Percentiles rank a stretch among this genome's conserved stretches.
Evolutionary conservation across 345 rosid genomes (phyloP).

Genomic region (Tarenaya hassleriana): DNA sequence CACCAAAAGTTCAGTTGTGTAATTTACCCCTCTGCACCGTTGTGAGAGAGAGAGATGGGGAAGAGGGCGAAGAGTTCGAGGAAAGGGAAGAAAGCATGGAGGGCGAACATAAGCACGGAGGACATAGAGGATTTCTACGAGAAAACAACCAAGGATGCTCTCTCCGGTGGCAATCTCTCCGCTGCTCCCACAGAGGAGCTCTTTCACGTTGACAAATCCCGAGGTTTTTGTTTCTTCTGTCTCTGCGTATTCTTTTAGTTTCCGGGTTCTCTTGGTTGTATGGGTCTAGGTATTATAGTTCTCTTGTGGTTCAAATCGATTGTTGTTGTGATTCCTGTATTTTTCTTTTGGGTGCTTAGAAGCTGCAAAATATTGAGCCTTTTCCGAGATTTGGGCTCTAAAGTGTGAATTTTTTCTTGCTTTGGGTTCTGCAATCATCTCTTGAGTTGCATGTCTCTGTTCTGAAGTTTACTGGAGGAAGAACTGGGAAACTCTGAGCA

Average conservation of each 20-base stretch:
- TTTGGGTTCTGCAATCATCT: no score
- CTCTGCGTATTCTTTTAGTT: background rate
- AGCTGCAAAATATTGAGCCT: slow-evolving; percentile 10
- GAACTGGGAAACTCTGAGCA: background rate
- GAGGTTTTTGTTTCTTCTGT: slow-evolving; percentile 32
- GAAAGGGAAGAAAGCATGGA: slow-evolving; percentile 96
- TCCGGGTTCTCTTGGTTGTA: background rate
- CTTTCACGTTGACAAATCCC: slow-evolving; percentile 65
- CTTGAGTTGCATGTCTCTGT: no score
- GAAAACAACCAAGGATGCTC: slow-evolving; percentile 75
- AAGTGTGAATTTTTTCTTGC: no score
- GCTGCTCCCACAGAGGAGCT: slow-evolving; percentile 57
- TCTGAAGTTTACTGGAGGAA: no score
- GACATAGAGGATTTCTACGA: slow-evolving; percentile 61
- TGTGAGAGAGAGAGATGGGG: background rate
- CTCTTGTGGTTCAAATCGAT: no score
- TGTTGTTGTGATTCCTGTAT: no score
- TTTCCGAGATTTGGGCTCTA: background rate
- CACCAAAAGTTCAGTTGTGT: no score
- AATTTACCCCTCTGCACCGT: background rate
- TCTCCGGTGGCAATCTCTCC: slow-evolving; percentile 76
- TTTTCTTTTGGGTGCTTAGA: slow-evolving; percentile 1
- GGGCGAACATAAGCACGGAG: slow-evolving; percentile 83
- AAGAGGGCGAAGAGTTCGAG: slow-evolving; percentile 18
- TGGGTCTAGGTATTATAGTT: slow-evolving; percentile 8